These are phyloP conservation scores for Exutisphaerella laricina DNA, from an alignment of 2,329 filamentous ascomycete species.

Conservation along the genomic window DNA sequence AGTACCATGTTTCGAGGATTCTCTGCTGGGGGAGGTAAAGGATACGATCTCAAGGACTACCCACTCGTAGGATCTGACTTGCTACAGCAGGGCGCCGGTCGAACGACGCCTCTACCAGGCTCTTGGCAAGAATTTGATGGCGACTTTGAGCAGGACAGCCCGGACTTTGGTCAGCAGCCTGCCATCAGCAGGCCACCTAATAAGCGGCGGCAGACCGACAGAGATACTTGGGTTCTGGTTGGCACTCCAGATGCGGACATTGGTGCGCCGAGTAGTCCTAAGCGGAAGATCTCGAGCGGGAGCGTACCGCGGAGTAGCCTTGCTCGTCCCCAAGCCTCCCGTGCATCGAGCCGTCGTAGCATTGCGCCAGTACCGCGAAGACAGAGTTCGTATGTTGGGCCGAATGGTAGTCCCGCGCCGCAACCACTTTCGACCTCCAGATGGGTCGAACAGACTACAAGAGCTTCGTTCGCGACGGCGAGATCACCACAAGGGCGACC, in stretches of 20 bases:
- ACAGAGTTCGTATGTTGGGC: constrained; percentile 25
- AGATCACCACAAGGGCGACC: constrained; percentile 36
- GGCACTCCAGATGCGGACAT: constrained; percentile 50
- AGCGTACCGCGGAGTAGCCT: constrained; percentile 17
- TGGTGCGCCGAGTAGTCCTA: constrained; percentile 40
- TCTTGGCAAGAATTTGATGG: constrained; percentile 47
- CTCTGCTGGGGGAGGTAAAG: constrained; percentile 73
- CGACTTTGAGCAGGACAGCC: constrained; percentile 40
- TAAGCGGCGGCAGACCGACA: constrained; percentile 46
- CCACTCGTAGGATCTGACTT: constrained; percentile 14
- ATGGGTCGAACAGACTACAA: constrained; percentile 32
- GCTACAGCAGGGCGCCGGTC: constrained; percentile 22
- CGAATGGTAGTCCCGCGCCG: constrained; percentile 35
- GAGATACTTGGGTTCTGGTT: constrained; percentile 46
- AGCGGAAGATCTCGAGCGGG: constrained; percentile 31
- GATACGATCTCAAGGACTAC: constrained; percentile 52
- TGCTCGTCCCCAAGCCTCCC: constrained; percentile 25
- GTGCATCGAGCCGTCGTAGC: constrained; percentile 34
- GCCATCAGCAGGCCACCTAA: constrained; percentile 22
- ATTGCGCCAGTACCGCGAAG: constrained; percentile 40
- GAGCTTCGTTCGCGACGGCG: constrained; percentile 52
- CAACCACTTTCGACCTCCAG: neutral
- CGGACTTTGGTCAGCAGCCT: constrained; percentile 35
- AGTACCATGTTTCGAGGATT: constrained; percentile 71
- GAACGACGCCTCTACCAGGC: constrained; percentile 48